Percentiles rank a stretch among this genome's conserved stretches.
phyloP scores from a whole-genome alignment of 176 grass and related monocot species.

The Aegilops speltoides region DNA sequence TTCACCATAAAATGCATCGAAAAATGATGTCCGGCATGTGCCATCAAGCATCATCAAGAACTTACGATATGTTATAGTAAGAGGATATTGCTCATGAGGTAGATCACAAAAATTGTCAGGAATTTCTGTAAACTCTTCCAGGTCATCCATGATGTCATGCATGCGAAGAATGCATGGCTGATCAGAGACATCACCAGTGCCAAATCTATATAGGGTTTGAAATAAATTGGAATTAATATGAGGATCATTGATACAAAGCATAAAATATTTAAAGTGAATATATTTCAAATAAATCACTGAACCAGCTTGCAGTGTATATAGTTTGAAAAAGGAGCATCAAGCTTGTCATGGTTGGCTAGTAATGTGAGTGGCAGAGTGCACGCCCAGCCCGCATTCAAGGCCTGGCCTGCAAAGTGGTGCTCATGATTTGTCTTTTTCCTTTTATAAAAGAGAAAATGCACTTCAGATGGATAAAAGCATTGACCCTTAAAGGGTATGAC shows the following conservation, averaged over 20 bases:
- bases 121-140: constrained; percentile 60
- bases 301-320: background rate
- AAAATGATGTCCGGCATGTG: constrained; percentile 61
- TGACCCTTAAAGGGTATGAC: background rate
- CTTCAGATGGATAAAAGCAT: background rate
- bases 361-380: background rate
- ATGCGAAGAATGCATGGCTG: constrained; percentile 38
- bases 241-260: background rate
- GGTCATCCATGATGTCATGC: constrained; percentile 55
- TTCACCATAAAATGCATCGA: constrained; percentile 57
- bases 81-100: constrained; percentile 42
- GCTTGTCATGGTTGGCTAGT: background rate
- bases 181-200: constrained; percentile 35
- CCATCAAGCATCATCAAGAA: constrained; percentile 93
- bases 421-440: background rate
- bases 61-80: constrained; percentile 72
- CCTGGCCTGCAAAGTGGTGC: background rate
- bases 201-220: constrained; percentile 47
- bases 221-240: background rate
- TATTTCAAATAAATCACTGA: background rate
- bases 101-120: constrained; percentile 60
- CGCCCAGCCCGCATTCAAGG: too few relatives aligned
- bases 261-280: background rate
- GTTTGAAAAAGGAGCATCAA: background rate
- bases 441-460: background rate